Evolutionary conservation across 73 alveolate genomes (phyloP).

Genomic region (Halteria grandinella): DNA sequence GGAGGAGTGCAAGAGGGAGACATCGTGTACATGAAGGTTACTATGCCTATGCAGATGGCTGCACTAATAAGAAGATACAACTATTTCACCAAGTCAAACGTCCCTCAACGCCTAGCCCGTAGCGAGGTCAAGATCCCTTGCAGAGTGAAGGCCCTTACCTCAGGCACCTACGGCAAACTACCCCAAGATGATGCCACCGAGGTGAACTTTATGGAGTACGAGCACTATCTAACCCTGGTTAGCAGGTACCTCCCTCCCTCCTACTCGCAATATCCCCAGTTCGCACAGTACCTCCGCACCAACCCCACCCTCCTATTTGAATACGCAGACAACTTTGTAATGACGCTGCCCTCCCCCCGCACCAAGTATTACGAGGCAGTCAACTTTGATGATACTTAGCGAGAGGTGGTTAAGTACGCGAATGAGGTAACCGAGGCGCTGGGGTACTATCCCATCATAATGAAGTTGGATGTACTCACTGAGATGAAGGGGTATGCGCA

Average conservation of each 20-base stretch:
- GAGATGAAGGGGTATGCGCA: conserved; percentile 56
- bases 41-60: not conserved
- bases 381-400: conserved; percentile 73
- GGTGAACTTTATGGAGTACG: conserved; percentile 43
- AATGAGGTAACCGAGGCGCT: conserved; percentile 68
- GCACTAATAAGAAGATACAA: conserved; percentile 17
- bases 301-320: conserved; percentile 37
- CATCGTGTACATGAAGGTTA: not conserved
- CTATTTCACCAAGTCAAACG: not conserved
- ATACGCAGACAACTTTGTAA: conserved; percentile 48
- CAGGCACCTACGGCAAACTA: conserved; percentile 61
- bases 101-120: not conserved
- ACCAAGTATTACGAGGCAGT: conserved; percentile 42
- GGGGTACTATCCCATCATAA: conserved; percentile 75
- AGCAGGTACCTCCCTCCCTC: conserved; percentile 45
- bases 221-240: conserved; percentile 25
- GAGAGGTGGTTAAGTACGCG: conserved; percentile 67
- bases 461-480: conserved; percentile 69
- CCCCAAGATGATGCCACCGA: conserved; percentile 47
- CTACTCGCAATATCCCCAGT: not conserved
- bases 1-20: conserved; percentile 45
- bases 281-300: not conserved
- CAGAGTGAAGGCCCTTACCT: conserved; percentile 29
- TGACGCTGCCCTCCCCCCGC: conserved; percentile 68
- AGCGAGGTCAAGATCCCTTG: conserved; percentile 52